Percentiles rank a stretch among this genome's conserved stretches.
These are phyloP conservation scores for Lecanoromycetidae sp. DNA, from an alignment of 2,329 filamentous ascomycete species.

Conservation along the genomic window DNA sequence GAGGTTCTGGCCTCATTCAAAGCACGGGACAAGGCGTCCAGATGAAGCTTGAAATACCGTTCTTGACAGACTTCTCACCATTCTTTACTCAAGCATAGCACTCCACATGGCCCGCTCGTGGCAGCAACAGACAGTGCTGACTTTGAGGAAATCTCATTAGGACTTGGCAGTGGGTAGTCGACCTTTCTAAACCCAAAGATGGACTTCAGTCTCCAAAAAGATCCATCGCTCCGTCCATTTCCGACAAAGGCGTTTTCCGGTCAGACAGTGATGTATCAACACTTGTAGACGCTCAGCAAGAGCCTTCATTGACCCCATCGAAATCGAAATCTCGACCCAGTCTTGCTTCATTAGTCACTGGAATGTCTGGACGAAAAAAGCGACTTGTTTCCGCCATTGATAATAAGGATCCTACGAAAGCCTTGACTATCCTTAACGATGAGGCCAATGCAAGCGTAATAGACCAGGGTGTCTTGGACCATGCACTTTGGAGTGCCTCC, in stretches of 20 bases:
- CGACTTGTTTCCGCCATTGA: neutral
- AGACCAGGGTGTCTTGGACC: neutral
- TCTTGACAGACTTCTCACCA: no score
- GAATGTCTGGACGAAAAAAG: neutral
- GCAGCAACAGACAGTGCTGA: no score
- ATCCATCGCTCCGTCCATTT: neutral
- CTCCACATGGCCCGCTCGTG: no score
- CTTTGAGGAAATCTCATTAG: no score
- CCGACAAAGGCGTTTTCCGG: neutral
- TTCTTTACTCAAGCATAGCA: no score
- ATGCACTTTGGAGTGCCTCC: neutral
- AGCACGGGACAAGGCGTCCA: no score
- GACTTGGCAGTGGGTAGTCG: constrained; percentile 1
- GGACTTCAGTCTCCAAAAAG: neutral
- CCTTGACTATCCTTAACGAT: neutral
- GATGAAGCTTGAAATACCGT: no score
- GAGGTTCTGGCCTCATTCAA: no score
- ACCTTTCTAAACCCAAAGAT: neutral
- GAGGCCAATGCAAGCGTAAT: neutral
- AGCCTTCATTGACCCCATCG: neutral
- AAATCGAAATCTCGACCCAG: neutral
- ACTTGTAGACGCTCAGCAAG: neutral
- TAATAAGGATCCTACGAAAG: neutral
- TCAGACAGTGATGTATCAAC: neutral
- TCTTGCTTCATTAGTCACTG: neutral